Base-by-base conservation (phyloP, 371 early-diverging fungal genomes). In the Nematocida major region DNA sequence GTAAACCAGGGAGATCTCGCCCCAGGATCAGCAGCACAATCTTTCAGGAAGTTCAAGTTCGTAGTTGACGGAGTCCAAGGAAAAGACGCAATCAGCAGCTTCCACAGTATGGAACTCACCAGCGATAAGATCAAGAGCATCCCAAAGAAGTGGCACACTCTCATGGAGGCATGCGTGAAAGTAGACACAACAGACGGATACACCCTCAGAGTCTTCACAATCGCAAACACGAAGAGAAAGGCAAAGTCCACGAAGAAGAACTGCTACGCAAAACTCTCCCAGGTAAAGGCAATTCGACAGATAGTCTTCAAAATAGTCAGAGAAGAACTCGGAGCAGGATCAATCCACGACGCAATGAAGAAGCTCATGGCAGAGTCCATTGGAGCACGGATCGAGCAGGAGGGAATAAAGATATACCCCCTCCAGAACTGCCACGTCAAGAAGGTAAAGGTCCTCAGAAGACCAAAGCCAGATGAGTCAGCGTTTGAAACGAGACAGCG, bases 151-250 rank as follows among this genome's bases (percentile, higher is more conserved):
- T 96, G 97, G 97, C 96, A 95, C 89, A 89, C 97, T 79, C 88
- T 96, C 70, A 93, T 99, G 76, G 97, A 97, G 88, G 95, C 95
- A 79, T 89, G 90, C 87, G 89, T 92, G 57, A 97, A 97, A 86
- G 91, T 97, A 88, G 95, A 93, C 90, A 96, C 99, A 86, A 93
- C 93, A 83, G 99, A 99, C 88, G 97, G 96, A 80, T 95, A 95
- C 90, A 88, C 93, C 79, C 88, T 97, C 84, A 93, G 99, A 85
- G 87, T 96, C 80, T 97, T 97, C 85, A 88, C 89, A 83, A 92
- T 95, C 84, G 94, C 91, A 79, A 95, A 97, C 91, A 97, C 98
- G 87, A 89, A 91, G 88, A 90, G 93, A 83, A 90, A 91, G 82
- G 88, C 88, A 76, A 89, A 90, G 89, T 95, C 94, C 88, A 87